phyloP scores from a whole-genome alignment of 257 asterid species.

The Scutellaria galericulata region DNA sequence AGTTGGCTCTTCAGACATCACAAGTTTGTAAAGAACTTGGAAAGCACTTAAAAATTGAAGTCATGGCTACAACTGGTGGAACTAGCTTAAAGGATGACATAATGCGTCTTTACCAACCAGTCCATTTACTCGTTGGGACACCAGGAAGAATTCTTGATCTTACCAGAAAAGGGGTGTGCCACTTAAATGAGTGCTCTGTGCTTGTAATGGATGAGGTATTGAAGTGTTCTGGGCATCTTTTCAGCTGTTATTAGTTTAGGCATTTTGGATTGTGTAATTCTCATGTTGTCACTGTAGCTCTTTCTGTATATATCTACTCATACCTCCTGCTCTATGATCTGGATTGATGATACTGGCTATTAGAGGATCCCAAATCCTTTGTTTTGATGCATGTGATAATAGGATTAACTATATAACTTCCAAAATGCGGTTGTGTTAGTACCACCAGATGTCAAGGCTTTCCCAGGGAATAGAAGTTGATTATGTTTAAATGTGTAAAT shows the following conservation, averaged over 20 bases:
- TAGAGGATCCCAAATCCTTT: conserved; percentile 6
- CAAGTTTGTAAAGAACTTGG: conserved; percentile 87
- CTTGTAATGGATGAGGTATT: conserved; percentile 82
- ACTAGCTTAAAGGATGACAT: conserved; percentile 79
- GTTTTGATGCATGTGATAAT: conserved; percentile 15
- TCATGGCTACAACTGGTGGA: conserved; percentile 83
- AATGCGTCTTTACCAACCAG: conserved; percentile 80
- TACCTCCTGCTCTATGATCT: not conserved
- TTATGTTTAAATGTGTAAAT: not conserved
- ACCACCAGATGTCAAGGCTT: conserved; percentile 12
- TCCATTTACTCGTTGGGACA: conserved; percentile 76
- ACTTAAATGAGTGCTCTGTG: conserved; percentile 60
- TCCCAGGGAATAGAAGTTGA: not conserved
- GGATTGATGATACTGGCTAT: conserved; percentile 8
- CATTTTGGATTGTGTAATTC: not conserved
- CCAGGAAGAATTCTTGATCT: conserved; percentile 92
- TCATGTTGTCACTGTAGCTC: conserved; percentile 7
- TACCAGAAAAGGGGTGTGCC: conserved; percentile 63
- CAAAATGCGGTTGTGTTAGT: conserved; percentile 14
- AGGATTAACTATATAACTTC: conserved; percentile 1
- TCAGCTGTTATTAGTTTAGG: conserved; percentile 5
- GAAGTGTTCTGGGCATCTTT: conserved; percentile 19
- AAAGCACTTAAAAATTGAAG: conserved; percentile 71
- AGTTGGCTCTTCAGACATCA: conserved; percentile 84
- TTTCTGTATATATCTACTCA: conserved; percentile 5